These are phyloP conservation scores for Austroboletus eburneus DNA, from an alignment of 768 basidiomycete genomes.

Conservation along the genomic window DNA sequence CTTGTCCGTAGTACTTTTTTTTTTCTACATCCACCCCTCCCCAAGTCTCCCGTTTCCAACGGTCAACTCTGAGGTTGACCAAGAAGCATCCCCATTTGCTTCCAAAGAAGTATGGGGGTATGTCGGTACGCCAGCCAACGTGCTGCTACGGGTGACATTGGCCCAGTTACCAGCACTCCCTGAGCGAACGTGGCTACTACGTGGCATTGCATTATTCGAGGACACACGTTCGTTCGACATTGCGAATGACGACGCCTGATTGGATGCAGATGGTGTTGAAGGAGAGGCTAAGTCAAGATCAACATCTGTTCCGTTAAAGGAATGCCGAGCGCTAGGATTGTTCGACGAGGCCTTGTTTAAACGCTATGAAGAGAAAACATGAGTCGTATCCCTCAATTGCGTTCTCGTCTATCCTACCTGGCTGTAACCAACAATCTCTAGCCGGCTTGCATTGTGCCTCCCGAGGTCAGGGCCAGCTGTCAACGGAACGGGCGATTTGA, in stretches of 20 bases:
- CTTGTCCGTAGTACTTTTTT: constrained; percentile 5
- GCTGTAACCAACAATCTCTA: constrained; percentile 70
- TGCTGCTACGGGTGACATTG: constrained; percentile 51
- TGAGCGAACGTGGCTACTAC: constrained; percentile 66
- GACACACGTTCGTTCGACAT: constrained; percentile 37
- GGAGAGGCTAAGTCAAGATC: constrained; percentile 56
- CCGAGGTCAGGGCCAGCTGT: constrained; percentile 86
- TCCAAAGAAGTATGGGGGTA: constrained; percentile 57
- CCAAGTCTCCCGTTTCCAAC: constrained; percentile 49
- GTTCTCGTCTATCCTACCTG: constrained; percentile 44
- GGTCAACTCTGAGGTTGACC: constrained; percentile 52
- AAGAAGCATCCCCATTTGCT: constrained; percentile 50
- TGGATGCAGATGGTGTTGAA: constrained; percentile 47
- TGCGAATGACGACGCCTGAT: constrained; percentile 38
- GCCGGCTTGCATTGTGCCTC: constrained; percentile 63
- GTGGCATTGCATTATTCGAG: constrained; percentile 32
- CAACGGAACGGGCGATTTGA: constrained; percentile 73
- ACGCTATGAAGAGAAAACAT: constrained; percentile 34
- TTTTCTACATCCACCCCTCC: constrained; percentile 43
- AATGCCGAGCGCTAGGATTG: constrained; percentile 60
- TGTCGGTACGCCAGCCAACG: constrained; percentile 44
- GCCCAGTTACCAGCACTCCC: constrained; percentile 84
- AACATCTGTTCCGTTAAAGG: constrained; percentile 69
- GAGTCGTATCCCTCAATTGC: constrained; percentile 5
- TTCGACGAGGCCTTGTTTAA: constrained; percentile 45